These are phyloP conservation scores for Jaenimonas drosophilae DNA, from an alignment of 208 protist genomes.

Conservation along the genomic window DNA sequence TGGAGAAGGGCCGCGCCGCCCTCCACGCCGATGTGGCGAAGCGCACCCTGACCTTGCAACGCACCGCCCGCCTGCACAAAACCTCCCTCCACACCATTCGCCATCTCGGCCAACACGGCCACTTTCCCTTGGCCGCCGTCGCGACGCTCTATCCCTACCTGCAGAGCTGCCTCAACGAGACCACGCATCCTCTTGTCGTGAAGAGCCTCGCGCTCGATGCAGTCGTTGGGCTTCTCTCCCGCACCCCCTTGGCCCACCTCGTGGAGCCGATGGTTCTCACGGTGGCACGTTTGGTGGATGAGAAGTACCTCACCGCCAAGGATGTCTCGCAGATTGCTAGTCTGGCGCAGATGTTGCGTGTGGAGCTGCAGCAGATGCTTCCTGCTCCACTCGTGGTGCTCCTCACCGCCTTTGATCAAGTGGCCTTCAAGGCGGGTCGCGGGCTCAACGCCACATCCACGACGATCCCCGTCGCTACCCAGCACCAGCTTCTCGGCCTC, in stretches of 20 bases:
- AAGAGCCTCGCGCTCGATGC: slow-evolving; percentile 45
- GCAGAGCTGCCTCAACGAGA: slow-evolving; percentile 19
- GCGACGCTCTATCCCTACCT: slow-evolving; percentile 52
- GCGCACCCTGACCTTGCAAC: slow-evolving; percentile 23
- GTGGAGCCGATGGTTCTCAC: slow-evolving; percentile 40
- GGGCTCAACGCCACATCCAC: slow-evolving; percentile 60
- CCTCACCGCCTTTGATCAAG: slow-evolving; percentile 53
- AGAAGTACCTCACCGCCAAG: slow-evolving; percentile 25
- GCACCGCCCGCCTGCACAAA: slow-evolving; percentile 31
- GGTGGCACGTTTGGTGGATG: slow-evolving; percentile 36
- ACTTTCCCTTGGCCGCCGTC: slow-evolving; percentile 40
- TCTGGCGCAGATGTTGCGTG: slow-evolving; percentile 50
- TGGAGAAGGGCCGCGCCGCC: slow-evolving; percentile 59
- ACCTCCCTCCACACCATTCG: slow-evolving; percentile 45
- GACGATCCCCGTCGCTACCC: slow-evolving; percentile 79
- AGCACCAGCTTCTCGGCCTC: slow-evolving; percentile 81
- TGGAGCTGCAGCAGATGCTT: slow-evolving; percentile 67
- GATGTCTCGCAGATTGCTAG: slow-evolving; percentile 62
- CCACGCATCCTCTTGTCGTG: slow-evolving; percentile 13
- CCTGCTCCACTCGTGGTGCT: slow-evolving; percentile 71
- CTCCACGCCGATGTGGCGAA: slow-evolving; percentile 52
- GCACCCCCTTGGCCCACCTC: slow-evolving; percentile 48
- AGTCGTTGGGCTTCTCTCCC: slow-evolving; percentile 35
- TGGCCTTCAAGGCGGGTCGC: slow-evolving; percentile 76
- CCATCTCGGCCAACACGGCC: slow-evolving; percentile 51